These are phyloP conservation scores for Chaetomium globosum DNA, from an alignment of 2,329 filamentous ascomycete species.

Conservation along the genomic window DNA sequence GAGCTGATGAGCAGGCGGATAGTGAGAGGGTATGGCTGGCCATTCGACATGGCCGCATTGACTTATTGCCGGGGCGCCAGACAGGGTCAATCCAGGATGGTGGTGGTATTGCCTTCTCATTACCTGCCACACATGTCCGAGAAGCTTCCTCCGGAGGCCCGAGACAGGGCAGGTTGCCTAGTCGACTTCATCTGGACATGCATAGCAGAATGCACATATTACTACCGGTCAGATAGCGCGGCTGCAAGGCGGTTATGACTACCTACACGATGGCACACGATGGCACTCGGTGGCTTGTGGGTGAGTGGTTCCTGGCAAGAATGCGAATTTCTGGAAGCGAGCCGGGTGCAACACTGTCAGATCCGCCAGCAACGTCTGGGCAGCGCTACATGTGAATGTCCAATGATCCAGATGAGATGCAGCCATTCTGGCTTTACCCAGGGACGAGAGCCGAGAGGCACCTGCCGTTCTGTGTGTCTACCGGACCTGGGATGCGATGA, in stretches of 20 bases:
- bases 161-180: constrained; percentile 26
- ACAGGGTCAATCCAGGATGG: constrained; percentile 8
- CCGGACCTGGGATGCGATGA: background rate
- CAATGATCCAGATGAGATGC: constrained; percentile 4
- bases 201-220: constrained; percentile 2
- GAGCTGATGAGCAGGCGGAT: background rate
- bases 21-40: background rate
- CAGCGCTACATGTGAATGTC: constrained; percentile 3
- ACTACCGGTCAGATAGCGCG: constrained; percentile 26
- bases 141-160: constrained; percentile 33
- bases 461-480: background rate
- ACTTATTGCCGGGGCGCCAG: constrained; percentile 1
- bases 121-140: constrained; percentile 16
- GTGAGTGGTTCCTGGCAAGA: constrained; percentile 5
- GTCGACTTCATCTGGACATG: constrained; percentile 1
- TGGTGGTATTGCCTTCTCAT: background rate
- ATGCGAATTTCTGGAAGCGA: constrained; percentile 28
- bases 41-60: constrained; percentile 14
- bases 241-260: constrained; percentile 12
- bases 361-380: constrained; percentile 21
- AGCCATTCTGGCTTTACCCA: background rate
- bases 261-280: too few relatives aligned
- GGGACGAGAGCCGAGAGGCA: background rate
- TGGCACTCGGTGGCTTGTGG: too few relatives aligned
- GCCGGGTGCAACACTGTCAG: constrained; percentile 28